Conservation (phyloP, 768 basidiomycete species). For the Mycena epipterygia region DNA sequence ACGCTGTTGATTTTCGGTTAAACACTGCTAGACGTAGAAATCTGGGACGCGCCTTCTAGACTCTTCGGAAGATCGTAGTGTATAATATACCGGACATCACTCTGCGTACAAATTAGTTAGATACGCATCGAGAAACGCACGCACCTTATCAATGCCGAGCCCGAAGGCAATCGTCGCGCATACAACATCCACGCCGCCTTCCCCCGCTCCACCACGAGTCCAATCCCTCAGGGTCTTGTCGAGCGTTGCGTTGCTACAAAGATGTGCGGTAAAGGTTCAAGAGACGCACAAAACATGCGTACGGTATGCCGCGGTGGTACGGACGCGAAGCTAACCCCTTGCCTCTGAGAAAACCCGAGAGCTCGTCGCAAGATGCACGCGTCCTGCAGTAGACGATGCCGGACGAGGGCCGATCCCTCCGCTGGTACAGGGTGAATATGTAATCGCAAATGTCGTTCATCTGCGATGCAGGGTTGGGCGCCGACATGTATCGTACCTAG, state of each 20-base stretch:
- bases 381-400: conserved; percentile 88
- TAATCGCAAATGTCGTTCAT: conserved; percentile 79
- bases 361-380: conserved; percentile 73
- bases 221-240: conserved; percentile 74
- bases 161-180: conserved; percentile 88
- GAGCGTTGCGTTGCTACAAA: conserved; percentile 60
- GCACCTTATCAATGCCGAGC: conserved; percentile 86
- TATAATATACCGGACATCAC: conserved; percentile 71
- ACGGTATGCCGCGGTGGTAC: conserved; percentile 83
- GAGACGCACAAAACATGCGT: conserved; percentile 28
- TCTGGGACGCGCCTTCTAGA: conserved; percentile 72
- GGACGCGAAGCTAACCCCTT: conserved; percentile 78
- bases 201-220: conserved; percentile 64
- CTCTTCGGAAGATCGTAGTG: conserved; percentile 89
- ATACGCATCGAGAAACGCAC: neutral
- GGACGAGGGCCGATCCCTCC: conserved; percentile 70
- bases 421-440: conserved; percentile 71
- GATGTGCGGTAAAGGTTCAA: neutral
- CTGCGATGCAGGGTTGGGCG: conserved; percentile 62
- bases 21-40: conserved; percentile 1
- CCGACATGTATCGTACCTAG: conserved; percentile 75
- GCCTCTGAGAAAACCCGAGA: conserved; percentile 72
- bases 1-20: conserved; percentile 60
- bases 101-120: neutral
- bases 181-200: conserved; percentile 74